phyloP scores from a whole-genome alignment of 345 rosid species.

The Ceriops zippeliana region DNA sequence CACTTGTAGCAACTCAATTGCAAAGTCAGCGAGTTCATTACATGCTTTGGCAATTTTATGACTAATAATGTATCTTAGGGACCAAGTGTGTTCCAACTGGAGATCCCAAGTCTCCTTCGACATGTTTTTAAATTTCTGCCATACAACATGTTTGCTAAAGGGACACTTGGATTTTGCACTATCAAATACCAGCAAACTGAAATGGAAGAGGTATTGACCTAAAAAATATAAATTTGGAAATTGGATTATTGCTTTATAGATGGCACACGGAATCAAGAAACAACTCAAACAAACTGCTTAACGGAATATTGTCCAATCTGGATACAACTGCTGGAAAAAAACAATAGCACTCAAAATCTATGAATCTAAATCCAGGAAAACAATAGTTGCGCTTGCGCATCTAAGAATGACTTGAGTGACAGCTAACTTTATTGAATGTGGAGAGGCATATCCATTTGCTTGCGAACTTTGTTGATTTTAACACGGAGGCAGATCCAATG shows the following conservation, averaged over 20 bases:
- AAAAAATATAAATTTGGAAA: background rate
- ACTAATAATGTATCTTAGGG: too few species aligned
- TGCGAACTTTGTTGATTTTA: slow-evolving; percentile 25
- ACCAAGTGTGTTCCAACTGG: too few species aligned
- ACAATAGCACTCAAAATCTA: background rate
- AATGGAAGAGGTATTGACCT: background rate
- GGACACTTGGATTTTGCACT: background rate
- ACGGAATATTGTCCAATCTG: slow-evolving; percentile 8
- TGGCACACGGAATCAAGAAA: slow-evolving; percentile 5
- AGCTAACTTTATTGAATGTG: background rate
- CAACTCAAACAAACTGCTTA: slow-evolving; percentile 6
- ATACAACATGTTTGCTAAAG: too few species aligned
- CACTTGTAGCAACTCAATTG: too few species aligned
- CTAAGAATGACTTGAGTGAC: slow-evolving; percentile 5
- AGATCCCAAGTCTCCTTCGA: too few species aligned
- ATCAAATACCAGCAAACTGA: background rate
- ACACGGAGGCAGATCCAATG: slow-evolving; percentile 75
- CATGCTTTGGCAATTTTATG: too few species aligned
- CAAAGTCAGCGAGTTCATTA: too few species aligned
- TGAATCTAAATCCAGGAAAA: slow-evolving; percentile 1
- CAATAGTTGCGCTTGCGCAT: background rate
- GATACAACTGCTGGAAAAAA: background rate
- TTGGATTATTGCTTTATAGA: slow-evolving; percentile 10
- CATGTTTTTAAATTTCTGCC: too few species aligned
- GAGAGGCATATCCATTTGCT: background rate